Evolutionary conservation across 2,329 filamentous ascomycete genomes (phyloP).

Genomic region (Aspergillus ochraceoroseus): DNA sequence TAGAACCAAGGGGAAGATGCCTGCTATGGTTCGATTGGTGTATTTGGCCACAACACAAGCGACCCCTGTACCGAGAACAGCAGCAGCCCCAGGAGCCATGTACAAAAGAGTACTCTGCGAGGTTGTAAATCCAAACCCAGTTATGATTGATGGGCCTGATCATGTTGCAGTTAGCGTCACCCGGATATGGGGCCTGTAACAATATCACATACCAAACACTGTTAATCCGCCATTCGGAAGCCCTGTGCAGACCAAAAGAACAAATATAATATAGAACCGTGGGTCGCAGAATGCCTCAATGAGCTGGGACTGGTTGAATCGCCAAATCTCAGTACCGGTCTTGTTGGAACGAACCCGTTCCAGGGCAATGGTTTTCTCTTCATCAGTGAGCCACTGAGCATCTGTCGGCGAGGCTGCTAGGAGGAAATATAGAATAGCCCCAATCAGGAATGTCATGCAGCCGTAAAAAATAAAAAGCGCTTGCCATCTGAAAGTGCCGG

Average conservation of each 20-base stretch:
- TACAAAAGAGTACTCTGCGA: slow-evolving; percentile 1
- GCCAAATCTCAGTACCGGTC: slow-evolving; percentile 16
- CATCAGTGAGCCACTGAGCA: slow-evolving; percentile 15
- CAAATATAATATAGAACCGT: slow-evolving; percentile 4
- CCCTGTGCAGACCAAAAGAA: slow-evolving; percentile 4
- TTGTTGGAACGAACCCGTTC: slow-evolving; percentile 15
- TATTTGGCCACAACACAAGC: slow-evolving; percentile 2
- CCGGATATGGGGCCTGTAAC: background rate
- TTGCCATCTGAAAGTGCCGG: slow-evolving; percentile 2
- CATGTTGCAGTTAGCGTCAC: background rate
- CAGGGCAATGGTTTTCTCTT: slow-evolving; percentile 16
- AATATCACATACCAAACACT: slow-evolving; percentile 4
- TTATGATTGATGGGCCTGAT: slow-evolving; percentile 9
- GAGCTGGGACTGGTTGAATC: slow-evolving; percentile 21
- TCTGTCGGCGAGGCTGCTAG: slow-evolving; percentile 18
- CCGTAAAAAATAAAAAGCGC: slow-evolving; percentile 5
- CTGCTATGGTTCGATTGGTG: slow-evolving; percentile 9
- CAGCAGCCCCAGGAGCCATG: slow-evolving; percentile 14
- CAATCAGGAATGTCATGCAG: slow-evolving; percentile 6
- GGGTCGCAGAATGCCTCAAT: slow-evolving; percentile 1
- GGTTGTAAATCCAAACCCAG: slow-evolving; percentile 2
- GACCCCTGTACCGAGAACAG: slow-evolving; percentile 26
- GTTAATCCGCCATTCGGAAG: slow-evolving; percentile 13
- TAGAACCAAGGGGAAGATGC: slow-evolving; percentile 1
- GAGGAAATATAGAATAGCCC: slow-evolving; percentile 8